A percentile compares a stretch with the other conserved stretches of the same genome.
phyloP scores from a whole-genome alignment of 208 protist species.

The Trypanosomatidae sp. region DNA sequence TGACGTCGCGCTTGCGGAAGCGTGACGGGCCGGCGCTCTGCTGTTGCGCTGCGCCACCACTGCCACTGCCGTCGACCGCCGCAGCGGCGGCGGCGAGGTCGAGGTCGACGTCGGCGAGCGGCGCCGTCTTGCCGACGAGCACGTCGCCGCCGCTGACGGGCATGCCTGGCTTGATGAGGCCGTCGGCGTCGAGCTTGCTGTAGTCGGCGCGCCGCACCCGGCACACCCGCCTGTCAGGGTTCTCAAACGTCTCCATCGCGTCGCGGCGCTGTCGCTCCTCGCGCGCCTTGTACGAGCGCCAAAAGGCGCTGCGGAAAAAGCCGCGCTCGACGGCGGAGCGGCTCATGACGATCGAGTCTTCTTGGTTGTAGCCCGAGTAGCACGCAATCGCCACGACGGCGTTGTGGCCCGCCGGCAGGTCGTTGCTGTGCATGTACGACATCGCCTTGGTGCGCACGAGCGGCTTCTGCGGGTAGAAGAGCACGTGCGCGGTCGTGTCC shows the following conservation, averaged over 20 bases:
- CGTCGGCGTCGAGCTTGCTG: constrained; percentile 95
- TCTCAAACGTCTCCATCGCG: constrained; percentile 87
- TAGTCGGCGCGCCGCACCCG: constrained; percentile 84
- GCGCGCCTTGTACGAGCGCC: constrained; percentile 58
- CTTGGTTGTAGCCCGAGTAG: constrained; percentile 99
- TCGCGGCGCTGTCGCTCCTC: constrained; percentile 67
- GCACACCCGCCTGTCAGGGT: constrained; percentile 78
- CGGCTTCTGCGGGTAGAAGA: constrained; percentile 97
- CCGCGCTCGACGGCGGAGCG: constrained; percentile 95
- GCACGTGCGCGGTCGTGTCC: constrained; percentile 96
- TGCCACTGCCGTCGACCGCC: too few relatives aligned
- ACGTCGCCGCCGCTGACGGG: constrained; percentile 81
- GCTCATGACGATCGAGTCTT: constrained; percentile 99
- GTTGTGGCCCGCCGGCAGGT: constrained; percentile 98
- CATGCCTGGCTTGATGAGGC: constrained; percentile 85
- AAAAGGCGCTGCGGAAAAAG: constrained; percentile 94
- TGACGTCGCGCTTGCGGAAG: constrained; percentile 73
- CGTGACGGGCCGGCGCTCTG: constrained; percentile 44
- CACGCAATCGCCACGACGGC: constrained; percentile 98
- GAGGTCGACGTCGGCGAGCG: constrained; percentile 15
- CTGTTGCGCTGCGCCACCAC: too few relatives aligned
- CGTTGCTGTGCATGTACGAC: constrained; percentile 90
- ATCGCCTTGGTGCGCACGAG: constrained; percentile 95
- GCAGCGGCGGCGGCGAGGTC: constrained; percentile 26
- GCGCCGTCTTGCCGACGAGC: constrained; percentile 89